These are phyloP conservation scores for Dictyophora rubrovolvata DNA, from an alignment of 768 basidiomycete genomes.

Conservation along the genomic window DNA sequence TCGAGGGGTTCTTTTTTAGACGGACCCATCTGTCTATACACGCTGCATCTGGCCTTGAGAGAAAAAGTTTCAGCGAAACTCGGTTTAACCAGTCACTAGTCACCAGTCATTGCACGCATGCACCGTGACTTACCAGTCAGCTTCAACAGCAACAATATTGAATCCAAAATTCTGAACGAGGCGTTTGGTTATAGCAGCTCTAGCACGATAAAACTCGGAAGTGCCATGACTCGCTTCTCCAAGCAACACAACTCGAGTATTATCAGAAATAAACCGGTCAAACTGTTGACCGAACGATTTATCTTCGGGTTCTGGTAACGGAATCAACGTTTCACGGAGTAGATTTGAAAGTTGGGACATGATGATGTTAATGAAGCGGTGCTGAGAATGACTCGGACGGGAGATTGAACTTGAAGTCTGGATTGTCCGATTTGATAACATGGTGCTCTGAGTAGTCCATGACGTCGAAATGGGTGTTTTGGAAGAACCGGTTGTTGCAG, in stretches of 20 bases:
- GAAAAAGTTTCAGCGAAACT: no score
- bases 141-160: constrained; percentile 20
- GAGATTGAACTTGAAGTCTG: no score
- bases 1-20: neutral
- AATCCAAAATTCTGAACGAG: constrained; percentile 22
- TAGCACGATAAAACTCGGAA: constrained; percentile 22
- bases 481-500: no score
- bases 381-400: no score
- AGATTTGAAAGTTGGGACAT: neutral
- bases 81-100: no score
- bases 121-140: constrained; percentile 20
- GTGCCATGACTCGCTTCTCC: constrained; percentile 23
- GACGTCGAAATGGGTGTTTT: no score
- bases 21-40: constrained; percentile 18
- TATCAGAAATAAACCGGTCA: constrained; percentile 10
- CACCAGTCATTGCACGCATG: no score
- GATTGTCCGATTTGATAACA: no score
- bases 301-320: neutral
- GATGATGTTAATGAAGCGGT: neutral
- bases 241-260: constrained; percentile 20
- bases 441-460: no score
- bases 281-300: neutral
- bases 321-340: neutral
- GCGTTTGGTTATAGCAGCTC: constrained; percentile 21
- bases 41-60: constrained; percentile 18